Conservation (phyloP, 768 basidiomycete species). For the Cantharellus anzutake region DNA sequence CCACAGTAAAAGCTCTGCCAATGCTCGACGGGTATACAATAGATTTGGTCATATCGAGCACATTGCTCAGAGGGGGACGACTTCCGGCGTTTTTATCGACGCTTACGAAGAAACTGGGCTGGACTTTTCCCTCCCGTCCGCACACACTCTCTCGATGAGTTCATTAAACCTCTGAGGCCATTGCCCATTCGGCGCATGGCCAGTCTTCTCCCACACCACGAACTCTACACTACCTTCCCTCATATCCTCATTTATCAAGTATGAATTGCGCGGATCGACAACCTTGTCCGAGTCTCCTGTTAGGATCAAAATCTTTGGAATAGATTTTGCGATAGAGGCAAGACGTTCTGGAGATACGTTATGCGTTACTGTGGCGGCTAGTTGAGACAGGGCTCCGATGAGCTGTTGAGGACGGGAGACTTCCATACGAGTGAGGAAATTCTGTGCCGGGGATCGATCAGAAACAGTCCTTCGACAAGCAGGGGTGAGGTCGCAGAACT, state of each 20-base stretch:
- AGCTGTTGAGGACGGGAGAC: conserved; percentile 40
- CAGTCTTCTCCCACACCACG: conserved; percentile 39
- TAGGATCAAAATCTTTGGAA: conserved; percentile 49
- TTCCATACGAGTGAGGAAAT: conserved; percentile 25
- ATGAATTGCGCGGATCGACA: conserved; percentile 32
- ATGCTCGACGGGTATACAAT: no score
- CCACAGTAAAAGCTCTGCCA: no score
- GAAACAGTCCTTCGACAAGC: not conserved
- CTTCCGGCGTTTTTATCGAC: no score
- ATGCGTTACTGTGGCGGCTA: conserved; percentile 49
- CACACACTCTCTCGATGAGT: conserved; percentile 35
- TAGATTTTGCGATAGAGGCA: conserved; percentile 26
- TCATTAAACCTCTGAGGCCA: conserved; percentile 29
- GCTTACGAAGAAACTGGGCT: no score
- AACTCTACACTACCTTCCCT: conserved; percentile 25
- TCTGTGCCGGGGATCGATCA: conserved; percentile 18
- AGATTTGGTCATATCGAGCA: no score
- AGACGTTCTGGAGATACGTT: conserved; percentile 31
- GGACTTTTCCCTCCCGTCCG: conserved; percentile 24
- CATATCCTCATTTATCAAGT: conserved; percentile 36
- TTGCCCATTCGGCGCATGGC: conserved; percentile 44
- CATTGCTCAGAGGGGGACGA: no score
- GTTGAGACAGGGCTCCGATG: conserved; percentile 50
- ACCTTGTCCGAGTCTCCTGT: conserved; percentile 50
- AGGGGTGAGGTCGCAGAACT: not conserved